Base-by-base conservation (phyloP, 768 basidiomycete genomes). In the Pleurotus eryngii region DNA sequence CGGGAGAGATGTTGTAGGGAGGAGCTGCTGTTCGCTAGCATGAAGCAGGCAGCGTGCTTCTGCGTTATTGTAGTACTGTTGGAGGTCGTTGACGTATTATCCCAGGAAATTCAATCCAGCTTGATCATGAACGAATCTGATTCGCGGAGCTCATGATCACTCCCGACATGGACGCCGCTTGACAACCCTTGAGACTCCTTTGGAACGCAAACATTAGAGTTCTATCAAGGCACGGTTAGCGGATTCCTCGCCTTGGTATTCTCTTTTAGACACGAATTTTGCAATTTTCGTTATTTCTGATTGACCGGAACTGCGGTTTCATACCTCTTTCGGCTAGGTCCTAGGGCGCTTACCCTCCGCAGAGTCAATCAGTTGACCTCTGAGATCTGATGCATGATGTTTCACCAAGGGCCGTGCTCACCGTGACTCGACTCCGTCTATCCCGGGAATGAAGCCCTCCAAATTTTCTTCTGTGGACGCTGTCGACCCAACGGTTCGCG, bases 301-400 rank as follows among this genome's bases (percentile, higher is more conserved):
- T 62, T 70, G 70, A 67, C 73, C 78, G 76, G 75, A 77, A 76
- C 78, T 74, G 72, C 71, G 74, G 66, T 70, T 76, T 71, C 77
- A 12, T 49, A 35, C 51, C 74, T 67, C 68, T 72, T 80, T 74
- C 76, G 76, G 78, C 76, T 74, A 80, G 75, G 75, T 66, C 72
- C 71, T 72, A 75, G 71, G 35, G 53, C 20, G 53, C 15, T 18
- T 55, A 42, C 22, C 17, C 20, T 55, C 17, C n/a, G 24, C 20
- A 46, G 35, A 43, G 47, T 55, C 49, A 51, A 48, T 49, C 49
- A 26, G 49, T 49, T 55, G 53, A 55, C 42, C 53, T 55, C n/a
- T 46, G 18, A n/a, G n/a, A n/a, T n/a, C n/a, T n/a, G n/a, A n/a
- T n/a, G n/a, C n/a, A n/a, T n/a, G n/a, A 46, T 56, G 55, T 46